Percentiles rank a stretch among this genome's conserved stretches.
phyloP scores from a whole-genome alignment of 768 basidiomycete species.

The Phanerodontia chrysosporium region DNA sequence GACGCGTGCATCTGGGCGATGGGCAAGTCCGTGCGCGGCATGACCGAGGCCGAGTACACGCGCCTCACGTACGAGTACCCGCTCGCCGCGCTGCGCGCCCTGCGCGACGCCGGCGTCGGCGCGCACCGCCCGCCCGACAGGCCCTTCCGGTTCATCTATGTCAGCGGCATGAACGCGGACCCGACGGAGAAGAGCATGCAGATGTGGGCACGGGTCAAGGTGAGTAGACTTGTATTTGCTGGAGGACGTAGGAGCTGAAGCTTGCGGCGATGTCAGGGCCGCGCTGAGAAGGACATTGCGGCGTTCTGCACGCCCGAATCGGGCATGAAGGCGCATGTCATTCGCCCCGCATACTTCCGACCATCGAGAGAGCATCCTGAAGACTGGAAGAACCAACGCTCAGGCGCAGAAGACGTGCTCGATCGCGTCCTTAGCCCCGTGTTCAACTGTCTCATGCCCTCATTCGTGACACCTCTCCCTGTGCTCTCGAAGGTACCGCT shows the following conservation, averaged over 20 bases:
- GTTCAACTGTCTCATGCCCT: constrained; percentile 17
- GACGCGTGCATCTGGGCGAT: constrained; percentile 37
- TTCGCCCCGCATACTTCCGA: constrained; percentile 34
- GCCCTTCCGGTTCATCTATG: constrained; percentile 35
- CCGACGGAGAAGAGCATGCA: constrained; percentile 27
- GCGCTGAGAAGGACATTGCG: constrained; percentile 28
- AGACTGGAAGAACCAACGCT: constrained; percentile 26
- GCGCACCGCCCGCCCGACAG: constrained; percentile 10
- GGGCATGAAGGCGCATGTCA: constrained; percentile 23
- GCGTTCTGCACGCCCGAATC: constrained; percentile 18
- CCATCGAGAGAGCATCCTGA: constrained; percentile 25
- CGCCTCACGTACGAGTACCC: constrained; percentile 33
- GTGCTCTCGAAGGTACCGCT: constrained; percentile 40
- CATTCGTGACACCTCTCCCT: constrained; percentile 16
- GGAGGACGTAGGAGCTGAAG: background rate
- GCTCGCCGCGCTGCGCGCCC: constrained; percentile 26
- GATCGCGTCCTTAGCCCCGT: constrained; percentile 18
- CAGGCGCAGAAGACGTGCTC: constrained; percentile 1
- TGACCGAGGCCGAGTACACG: constrained; percentile 30
- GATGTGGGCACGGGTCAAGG: constrained; percentile 35
- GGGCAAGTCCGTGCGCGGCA: constrained; percentile 25
- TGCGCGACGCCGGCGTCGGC: constrained; percentile 27
- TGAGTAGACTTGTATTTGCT: constrained; percentile 12
- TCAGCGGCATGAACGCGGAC: constrained; percentile 35
- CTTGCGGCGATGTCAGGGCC: constrained; percentile 20